Base-by-base conservation (phyloP, 2,329 filamentous ascomycete genomes). In the Cladorrhinum sp. region DNA sequence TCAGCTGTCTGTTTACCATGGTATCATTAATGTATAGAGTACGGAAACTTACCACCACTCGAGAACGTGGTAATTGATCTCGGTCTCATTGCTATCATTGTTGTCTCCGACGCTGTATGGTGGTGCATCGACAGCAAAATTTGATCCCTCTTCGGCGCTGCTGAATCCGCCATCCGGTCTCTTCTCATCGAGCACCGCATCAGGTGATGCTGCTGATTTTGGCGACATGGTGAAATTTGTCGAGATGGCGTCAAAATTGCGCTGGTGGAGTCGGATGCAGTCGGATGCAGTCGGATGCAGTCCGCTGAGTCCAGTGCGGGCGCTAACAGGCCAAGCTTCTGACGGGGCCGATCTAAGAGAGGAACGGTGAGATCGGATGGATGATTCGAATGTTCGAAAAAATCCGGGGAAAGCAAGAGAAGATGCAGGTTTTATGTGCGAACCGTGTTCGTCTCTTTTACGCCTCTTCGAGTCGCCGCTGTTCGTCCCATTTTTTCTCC, bases 1-100 rank as follows among this genome's bases (percentile, higher is more conserved):
- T 45, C 16, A 45, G 41, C 41, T 45, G 8, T 45, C 8, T 41
- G 36, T 41, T 64, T 32, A n/a, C n/a, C n/a, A n/a, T n/a, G n/a
- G n/a, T n/a, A 62, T 56, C 23, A 53, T 25, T 16, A 2, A 36
- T 16, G n/a, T 18, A 41, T 41, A 32, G 16, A 41, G 16, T 4
- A 41, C 7, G 3, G 16, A 13, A 45, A 45, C 41, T 45, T 12
- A 45, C 41, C 41, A 45, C 41, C 41, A 45, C 16, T 45, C 41
- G 6, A 45, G 41, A 5, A 22, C 18, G 16, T 22, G 41, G 10
- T 45, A 45, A n/a, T 45, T 45, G 41, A 45, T 45, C 4, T 45
- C 41, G 16, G 41, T 7, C 16, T 45, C 41, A 10, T 45, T 45
- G 8, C 41, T 16, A 12, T 22, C 41, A 22, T 45, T 22, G 8